These are phyloP conservation scores for Massariosphaeria phaeospora DNA, from an alignment of 495 filamentous ascomycete species.

Conservation along the genomic window DNA sequence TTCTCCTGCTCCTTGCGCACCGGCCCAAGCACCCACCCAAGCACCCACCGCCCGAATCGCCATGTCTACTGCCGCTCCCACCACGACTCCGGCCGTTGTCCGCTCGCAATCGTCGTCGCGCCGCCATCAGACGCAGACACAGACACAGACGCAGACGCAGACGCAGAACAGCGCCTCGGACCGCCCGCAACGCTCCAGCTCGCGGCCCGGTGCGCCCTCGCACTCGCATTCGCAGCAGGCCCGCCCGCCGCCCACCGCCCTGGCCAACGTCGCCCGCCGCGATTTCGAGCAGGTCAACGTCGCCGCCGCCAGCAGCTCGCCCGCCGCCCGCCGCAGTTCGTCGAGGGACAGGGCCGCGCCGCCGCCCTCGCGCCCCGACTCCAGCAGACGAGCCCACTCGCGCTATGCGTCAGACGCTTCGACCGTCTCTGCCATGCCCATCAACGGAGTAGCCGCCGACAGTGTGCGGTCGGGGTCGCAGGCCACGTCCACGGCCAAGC, in stretches of 20 bases:
- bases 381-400: conserved; percentile 45
- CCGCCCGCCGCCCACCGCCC: conserved; percentile 47
- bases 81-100: conserved; percentile 47
- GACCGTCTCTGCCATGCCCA: conserved; percentile 51
- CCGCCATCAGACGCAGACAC: conserved; percentile 44
- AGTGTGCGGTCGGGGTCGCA: conserved; percentile 43
- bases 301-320: conserved; percentile 40
- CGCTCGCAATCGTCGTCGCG: conserved; percentile 55
- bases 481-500: conserved; percentile 44
- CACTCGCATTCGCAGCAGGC: conserved; percentile 48
- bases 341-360: conserved; percentile 52
- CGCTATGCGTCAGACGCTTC: conserved; percentile 45
- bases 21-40: too few species aligned
- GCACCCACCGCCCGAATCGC: conserved; percentile 26
- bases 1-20: conserved; percentile 28
- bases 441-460: conserved; percentile 46
- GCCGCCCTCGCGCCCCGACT: conserved; percentile 50
- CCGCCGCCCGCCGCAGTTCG: conserved; percentile 49
- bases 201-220: conserved; percentile 47
- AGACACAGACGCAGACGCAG: too few species aligned
- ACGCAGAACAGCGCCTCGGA: conserved; percentile 46
- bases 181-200: conserved; percentile 54
- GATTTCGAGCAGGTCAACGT: conserved; percentile 56
- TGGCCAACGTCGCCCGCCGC: conserved; percentile 52
- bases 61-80: conserved; percentile 50